These are phyloP conservation scores for Penicillium riverlandense DNA, from an alignment of 495 filamentous ascomycete species.

Conservation along the genomic window DNA sequence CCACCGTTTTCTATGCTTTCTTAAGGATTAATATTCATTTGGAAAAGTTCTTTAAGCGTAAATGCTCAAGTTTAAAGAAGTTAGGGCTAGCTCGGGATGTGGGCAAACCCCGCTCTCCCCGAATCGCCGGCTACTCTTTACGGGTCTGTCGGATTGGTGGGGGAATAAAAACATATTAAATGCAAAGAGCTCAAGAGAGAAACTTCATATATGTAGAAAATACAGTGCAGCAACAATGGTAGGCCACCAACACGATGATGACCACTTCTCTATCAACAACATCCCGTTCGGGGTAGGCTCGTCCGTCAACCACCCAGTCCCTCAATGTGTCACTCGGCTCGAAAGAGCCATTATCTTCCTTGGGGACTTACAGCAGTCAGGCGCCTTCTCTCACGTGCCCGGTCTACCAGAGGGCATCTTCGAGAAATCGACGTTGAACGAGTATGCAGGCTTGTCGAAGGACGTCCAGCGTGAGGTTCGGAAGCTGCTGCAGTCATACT, in stretches of 20 bases:
- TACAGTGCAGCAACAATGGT: constrained; percentile 2
- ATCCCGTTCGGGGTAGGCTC: constrained; percentile 80
- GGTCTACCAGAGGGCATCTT: constrained; percentile 14
- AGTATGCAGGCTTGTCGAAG: constrained; percentile 64
- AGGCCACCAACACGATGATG: constrained; percentile 16
- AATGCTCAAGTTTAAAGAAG: not conserved
- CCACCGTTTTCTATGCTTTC: too few species aligned
- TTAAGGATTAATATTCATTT: too few species aligned
- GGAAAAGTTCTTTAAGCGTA: too few species aligned
- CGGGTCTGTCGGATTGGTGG: too few species aligned
- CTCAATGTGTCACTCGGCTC: constrained; percentile 26
- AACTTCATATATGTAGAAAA: too few species aligned
- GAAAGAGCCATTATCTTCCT: constrained; percentile 24
- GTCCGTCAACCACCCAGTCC: constrained; percentile 41
- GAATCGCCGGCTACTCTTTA: not conserved
- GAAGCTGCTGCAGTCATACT: constrained; percentile 10
- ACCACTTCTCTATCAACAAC: constrained; percentile 55
- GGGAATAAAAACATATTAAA: not conserved
- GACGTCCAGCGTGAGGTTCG: constrained; percentile 58
- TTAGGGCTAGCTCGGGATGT: constrained; percentile 11
- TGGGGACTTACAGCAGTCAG: constrained; percentile 47
- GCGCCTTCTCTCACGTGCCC: constrained; percentile 9
- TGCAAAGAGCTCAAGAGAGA: too few species aligned
- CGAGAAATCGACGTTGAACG: constrained; percentile 56
- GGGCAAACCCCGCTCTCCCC: constrained; percentile 1